These are phyloP conservation scores for Suhomyces faveliae DNA, from an alignment of 805 yeast genomes.

Conservation along the genomic window DNA sequence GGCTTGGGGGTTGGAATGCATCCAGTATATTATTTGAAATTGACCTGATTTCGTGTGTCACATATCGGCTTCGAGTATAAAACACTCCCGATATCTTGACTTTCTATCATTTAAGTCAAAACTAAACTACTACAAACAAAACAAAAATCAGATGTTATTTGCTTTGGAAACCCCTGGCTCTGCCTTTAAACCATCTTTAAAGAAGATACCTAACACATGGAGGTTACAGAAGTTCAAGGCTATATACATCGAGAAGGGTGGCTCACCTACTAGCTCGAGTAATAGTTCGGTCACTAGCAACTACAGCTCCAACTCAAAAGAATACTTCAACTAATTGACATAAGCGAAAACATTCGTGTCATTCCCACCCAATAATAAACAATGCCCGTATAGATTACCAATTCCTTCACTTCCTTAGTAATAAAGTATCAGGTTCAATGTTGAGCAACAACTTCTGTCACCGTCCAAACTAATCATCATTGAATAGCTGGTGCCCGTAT, in stretches of 20 bases:
- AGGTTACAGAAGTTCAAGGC: constrained; percentile 37
- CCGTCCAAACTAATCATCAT: background rate
- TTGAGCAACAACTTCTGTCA: background rate
- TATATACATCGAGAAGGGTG: constrained; percentile 25
- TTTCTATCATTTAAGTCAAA: background rate
- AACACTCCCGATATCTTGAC: background rate
- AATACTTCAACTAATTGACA: background rate
- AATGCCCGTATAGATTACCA: background rate
- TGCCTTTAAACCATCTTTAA: constrained; percentile 37
- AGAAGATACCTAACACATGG: constrained; percentile 34
- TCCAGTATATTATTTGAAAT: background rate
- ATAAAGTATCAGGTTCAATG: background rate
- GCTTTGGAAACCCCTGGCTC: constrained; percentile 38
- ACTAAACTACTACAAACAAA: too few species aligned
- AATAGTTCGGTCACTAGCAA: constrained; percentile 9
- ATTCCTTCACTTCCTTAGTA: background rate
- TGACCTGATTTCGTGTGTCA: background rate
- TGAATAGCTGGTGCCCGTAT: background rate
- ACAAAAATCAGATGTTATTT: constrained; percentile 24
- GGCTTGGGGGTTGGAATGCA: background rate
- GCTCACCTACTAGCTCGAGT: constrained; percentile 16
- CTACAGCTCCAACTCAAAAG: background rate
- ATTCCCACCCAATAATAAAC: background rate
- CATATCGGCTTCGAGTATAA: background rate
- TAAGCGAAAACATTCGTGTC: background rate